Conservation (phyloP, 257 asterid species). For the Nicotiana noctiflora region DNA sequence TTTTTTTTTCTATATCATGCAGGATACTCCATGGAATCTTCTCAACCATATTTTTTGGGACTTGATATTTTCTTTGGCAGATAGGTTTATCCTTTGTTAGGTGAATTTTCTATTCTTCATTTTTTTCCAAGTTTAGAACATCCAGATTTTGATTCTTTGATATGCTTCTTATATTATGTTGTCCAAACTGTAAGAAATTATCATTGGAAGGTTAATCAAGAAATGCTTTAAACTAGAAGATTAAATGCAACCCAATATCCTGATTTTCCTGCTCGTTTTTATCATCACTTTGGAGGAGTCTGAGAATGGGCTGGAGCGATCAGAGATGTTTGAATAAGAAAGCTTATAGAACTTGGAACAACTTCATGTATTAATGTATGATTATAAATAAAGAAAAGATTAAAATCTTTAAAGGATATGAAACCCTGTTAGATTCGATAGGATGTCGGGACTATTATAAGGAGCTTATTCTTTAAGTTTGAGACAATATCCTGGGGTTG, state of each 20-base stretch:
- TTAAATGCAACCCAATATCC: background rate
- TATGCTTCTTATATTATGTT: background rate
- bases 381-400: background rate
- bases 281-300: background rate
- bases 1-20: too few relatives aligned
- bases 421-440: background rate
- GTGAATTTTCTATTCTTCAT: slow-evolving; percentile 28
- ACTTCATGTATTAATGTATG: background rate
- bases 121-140: slow-evolving; percentile 18
- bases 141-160: background rate
- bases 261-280: background rate
- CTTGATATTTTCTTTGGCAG: too few relatives aligned
- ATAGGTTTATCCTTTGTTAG: slow-evolving; percentile 5
- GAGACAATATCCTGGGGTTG: background rate
- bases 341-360: background rate
- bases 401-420: background rate
- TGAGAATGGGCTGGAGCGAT: background rate
- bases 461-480: background rate
- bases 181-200: background rate
- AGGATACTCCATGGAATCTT: too few relatives aligned
- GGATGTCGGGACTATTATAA: background rate
- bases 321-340: background rate
- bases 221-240: background rate
- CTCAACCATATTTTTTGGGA: too few relatives aligned
- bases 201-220: background rate